Conservation (phyloP, 73 alveolate genomes). For the Symbiodinium pilosum region DNA sequence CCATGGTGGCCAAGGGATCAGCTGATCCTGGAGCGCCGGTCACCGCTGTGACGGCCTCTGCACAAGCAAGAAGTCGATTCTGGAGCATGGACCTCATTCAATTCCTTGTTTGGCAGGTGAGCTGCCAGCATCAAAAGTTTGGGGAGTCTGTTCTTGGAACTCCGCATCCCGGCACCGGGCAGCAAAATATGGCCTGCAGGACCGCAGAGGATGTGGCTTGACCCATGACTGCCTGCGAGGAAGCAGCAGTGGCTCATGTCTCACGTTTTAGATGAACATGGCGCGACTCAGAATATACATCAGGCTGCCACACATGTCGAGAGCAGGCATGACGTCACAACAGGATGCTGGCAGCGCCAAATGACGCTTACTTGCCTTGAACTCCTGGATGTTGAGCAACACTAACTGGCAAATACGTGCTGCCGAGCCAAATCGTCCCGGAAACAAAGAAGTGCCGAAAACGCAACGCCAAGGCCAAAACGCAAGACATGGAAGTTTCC, state of each 20-base stretch:
- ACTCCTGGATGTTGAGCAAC: background rate
- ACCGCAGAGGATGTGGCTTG: constrained; percentile 73
- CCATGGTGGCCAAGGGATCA: constrained; percentile 56
- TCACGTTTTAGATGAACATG: too few relatives aligned
- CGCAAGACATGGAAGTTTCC: too few relatives aligned
- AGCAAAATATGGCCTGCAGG: background rate
- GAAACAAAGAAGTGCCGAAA: too few relatives aligned
- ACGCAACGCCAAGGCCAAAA: too few relatives aligned
- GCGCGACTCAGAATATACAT: too few relatives aligned
- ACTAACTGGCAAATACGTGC: background rate
- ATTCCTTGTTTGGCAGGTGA: too few relatives aligned
- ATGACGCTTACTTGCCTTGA: too few relatives aligned
- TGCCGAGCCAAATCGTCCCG: background rate
- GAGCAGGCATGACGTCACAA: background rate
- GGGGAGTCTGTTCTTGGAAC: background rate
- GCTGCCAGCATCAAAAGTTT: background rate
- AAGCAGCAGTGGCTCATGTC: too few relatives aligned
- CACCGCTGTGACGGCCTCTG: constrained; percentile 39
- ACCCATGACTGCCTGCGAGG: constrained; percentile 58
- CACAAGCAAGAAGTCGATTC: background rate
- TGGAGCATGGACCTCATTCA: too few relatives aligned
- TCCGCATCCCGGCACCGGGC: too few relatives aligned
- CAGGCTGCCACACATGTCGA: background rate
- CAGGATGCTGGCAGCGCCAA: too few relatives aligned
- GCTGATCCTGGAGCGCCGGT: constrained; percentile 8